A percentile compares a stretch with the other conserved stretches of the same genome.
Conservation (phyloP, 345 rosid genomes). For the Eucalyptus albens region DNA sequence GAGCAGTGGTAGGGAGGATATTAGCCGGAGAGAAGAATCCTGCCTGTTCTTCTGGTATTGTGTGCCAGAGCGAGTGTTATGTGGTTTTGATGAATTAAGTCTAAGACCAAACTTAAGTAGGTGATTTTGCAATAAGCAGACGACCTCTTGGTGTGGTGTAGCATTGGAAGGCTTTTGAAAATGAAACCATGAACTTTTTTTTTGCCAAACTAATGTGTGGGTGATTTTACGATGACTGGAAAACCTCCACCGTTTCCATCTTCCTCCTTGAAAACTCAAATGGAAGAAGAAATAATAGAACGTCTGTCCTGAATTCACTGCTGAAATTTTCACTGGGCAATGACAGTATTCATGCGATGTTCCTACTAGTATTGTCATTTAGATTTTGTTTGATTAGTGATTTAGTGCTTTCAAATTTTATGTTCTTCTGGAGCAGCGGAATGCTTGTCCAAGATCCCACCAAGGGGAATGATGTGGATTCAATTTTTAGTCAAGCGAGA, state of each 20-base stretch:
- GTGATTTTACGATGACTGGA: neutral
- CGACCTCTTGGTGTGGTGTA: neutral
- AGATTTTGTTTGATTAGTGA: neutral
- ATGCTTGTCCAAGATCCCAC: slow-evolving; percentile 88
- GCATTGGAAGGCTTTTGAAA: neutral
- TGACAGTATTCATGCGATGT: neutral
- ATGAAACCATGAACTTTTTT: neutral
- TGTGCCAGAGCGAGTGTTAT: neutral
- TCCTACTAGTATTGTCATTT: neutral
- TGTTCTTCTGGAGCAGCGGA: slow-evolving; percentile 34
- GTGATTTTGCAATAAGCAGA: neutral
- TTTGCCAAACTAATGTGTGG: neutral
- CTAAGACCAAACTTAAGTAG: neutral
- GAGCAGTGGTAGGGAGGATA: neutral
- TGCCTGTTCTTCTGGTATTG: neutral
- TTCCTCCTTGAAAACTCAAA: neutral
- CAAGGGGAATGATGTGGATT: slow-evolving; percentile 45
- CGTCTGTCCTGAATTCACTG: neutral
- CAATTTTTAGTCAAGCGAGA: slow-evolving; percentile 60
- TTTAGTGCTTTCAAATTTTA: neutral
- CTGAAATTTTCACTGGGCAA: neutral
- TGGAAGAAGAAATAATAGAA: neutral
- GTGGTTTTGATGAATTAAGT: neutral
- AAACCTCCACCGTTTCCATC: neutral
- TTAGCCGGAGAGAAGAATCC: neutral